These are phyloP conservation scores for Blastomyces silverae DNA, from an alignment of 2,329 filamentous ascomycete species.

Conservation along the genomic window DNA sequence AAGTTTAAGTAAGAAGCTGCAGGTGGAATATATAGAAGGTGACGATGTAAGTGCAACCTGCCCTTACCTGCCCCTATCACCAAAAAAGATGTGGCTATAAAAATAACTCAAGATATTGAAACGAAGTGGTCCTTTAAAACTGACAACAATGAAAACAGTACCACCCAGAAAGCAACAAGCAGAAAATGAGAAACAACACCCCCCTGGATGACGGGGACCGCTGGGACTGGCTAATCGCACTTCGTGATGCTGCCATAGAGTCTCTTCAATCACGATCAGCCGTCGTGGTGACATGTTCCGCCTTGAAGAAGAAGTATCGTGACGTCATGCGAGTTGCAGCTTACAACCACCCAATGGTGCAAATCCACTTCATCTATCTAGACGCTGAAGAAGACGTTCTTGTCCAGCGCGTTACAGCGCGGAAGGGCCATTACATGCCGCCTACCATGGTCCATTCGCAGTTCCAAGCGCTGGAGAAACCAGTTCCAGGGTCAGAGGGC, in stretches of 20 bases:
- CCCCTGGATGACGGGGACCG: constrained; percentile 88
- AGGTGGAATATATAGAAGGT: constrained; percentile 67
- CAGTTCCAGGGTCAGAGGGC: constrained; percentile 54
- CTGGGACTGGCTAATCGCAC: constrained; percentile 88
- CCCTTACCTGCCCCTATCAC: not conserved
- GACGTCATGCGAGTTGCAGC: constrained; percentile 79
- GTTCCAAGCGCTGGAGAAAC: constrained; percentile 78
- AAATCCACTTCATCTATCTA: constrained; percentile 89
- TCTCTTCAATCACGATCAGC: constrained; percentile 49
- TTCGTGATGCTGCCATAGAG: constrained; percentile 58
- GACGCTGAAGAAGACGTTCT: constrained; percentile 69
- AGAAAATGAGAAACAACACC: constrained; percentile 81
- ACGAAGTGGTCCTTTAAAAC: constrained; percentile 4
- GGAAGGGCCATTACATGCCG: constrained; percentile 91
- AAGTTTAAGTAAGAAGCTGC: constrained; percentile 55
- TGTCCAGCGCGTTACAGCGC: constrained; percentile 63
- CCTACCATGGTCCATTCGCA: constrained; percentile 92
- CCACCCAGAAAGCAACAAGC: constrained; percentile 61
- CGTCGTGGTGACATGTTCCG: constrained; percentile 94
- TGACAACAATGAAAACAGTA: constrained; percentile 31
- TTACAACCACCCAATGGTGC: constrained; percentile 65
- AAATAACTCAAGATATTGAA: not conserved
- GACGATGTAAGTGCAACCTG: constrained; percentile 56
- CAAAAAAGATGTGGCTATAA: not conserved
- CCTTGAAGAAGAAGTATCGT: constrained; percentile 93